Conservation (phyloP, 1,284 basidiomycete genomes). For the Ustilago shanxiensis region DNA sequence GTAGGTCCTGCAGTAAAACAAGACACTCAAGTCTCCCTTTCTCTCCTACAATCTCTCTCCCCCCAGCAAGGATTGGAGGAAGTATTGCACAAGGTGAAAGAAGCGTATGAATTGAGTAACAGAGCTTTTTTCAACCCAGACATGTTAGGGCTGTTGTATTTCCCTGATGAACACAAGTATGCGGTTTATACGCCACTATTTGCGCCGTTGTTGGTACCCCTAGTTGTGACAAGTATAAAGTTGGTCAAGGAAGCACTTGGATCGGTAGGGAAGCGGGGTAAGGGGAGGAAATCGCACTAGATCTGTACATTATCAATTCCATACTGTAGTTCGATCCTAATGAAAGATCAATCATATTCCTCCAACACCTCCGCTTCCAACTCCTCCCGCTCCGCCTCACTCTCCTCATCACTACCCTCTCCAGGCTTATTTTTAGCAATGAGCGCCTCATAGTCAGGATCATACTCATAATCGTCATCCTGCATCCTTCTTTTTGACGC, state of each 20-base stretch:
- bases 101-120: constrained; percentile 81
- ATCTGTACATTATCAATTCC: not conserved
- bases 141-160: constrained; percentile 95
- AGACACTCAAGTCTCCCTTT: constrained; percentile 28
- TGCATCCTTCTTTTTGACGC: constrained; percentile 35
- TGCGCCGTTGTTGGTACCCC: constrained; percentile 76
- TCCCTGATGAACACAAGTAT: constrained; percentile 74
- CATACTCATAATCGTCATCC: constrained; percentile 55
- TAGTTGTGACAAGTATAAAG: constrained; percentile 78
- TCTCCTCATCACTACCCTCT: constrained; percentile 6
- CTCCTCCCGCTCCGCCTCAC: not conserved
- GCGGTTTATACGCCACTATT: constrained; percentile 70
- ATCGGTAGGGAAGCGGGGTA: no score
- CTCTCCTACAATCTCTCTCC: constrained; percentile 31
- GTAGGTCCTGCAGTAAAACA: constrained; percentile 53
- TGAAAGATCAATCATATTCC: constrained; percentile 17
- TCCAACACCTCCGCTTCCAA: not conserved
- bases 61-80: constrained; percentile 54
- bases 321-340: no score
- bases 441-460: constrained; percentile 44
- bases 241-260: constrained; percentile 18
- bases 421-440: constrained; percentile 31
- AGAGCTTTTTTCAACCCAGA: constrained; percentile 95
- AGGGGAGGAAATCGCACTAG: not conserved
- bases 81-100: constrained; percentile 76